Base-by-base conservation (phyloP, 2,329 filamentous ascomycete genomes). In the Colletotrichum trifolii region DNA sequence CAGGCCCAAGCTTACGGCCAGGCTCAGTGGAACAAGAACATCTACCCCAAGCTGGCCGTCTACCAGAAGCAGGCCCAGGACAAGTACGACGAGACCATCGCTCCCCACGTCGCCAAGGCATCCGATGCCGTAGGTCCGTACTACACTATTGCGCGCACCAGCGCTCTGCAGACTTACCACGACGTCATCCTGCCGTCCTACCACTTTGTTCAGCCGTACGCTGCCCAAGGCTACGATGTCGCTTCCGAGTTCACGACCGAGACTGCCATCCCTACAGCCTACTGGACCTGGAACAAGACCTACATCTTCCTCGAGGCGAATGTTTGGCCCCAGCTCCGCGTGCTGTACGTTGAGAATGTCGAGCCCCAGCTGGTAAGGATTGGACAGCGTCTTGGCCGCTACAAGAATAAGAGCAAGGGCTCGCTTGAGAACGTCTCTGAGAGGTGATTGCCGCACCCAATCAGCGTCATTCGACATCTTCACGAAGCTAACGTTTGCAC, bases 281-380 rank as follows among this genome's bases (percentile, higher is more conserved):
- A 87, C 61, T 92, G 88, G 82, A 87, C 87, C 3, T 93, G 91
- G 85, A 88, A 88, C 60, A 88, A 88, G 64, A 86, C 87, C 0
- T 87, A 88, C 64, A 79, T 85, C 11, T 95, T 97, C 73, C 79
- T 96, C 39, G 87, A 93, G 63, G 87, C 87, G 50, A 90, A 89
- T 2, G 81, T 98, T 13, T 96, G 92, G 90, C 95, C 95, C 2
- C 90, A 91, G 69, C 68, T 97, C 10, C 88, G 91, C 34, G 85
- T 91, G 12, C 80, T 97, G 6, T 98, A 98, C 73, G 87, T 90
- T 10, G 90, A 97, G 73, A 97, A 97, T 71, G 94, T 99, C 4
- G 94, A 98, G 79, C 96, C 96, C 12, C 96, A 99, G 77, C 85
- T 99, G 12, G 87, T 95, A 61, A 93, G 94, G 72, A 98, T 99